Percentiles rank a stretch among this genome's conserved stretches.
phyloP scores from a whole-genome alignment of 2,329 filamentous ascomycete genomes.

The Spiromastix sp. region DNA sequence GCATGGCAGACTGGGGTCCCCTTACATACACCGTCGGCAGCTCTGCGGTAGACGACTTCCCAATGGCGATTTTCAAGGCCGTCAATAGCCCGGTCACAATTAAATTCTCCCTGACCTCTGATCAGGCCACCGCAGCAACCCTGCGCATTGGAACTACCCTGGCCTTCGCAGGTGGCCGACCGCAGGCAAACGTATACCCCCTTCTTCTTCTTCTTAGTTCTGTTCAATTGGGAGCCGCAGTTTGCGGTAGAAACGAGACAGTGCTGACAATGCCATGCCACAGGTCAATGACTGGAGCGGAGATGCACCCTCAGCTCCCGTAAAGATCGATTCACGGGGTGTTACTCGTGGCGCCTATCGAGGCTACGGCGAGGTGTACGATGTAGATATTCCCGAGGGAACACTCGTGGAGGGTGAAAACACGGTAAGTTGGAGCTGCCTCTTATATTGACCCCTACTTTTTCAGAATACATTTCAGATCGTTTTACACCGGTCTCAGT shows the following conservation, averaged over 20 bases:
- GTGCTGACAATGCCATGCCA: no score
- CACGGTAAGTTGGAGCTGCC: constrained; percentile 37
- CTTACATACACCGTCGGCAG: constrained; percentile 52
- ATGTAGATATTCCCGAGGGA: constrained; percentile 49
- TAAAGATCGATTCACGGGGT: constrained; percentile 54
- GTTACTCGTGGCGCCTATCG: constrained; percentile 57
- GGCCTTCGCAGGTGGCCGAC: constrained; percentile 49
- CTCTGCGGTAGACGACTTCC: constrained; percentile 43
- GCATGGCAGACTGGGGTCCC: constrained; percentile 53
- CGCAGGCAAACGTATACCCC: constrained; percentile 34
- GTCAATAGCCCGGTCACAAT: constrained; percentile 53
- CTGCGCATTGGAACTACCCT: constrained; percentile 57
- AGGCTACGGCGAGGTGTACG: constrained; percentile 54
- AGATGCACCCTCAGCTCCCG: constrained; percentile 42
- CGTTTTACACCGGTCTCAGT: no score
- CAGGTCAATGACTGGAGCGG: constrained; percentile 46
- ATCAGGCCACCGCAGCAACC: constrained; percentile 43
- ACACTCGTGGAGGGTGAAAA: constrained; percentile 51
- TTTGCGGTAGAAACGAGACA: no score
- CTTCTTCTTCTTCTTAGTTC: neutral
- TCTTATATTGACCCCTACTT: no score
- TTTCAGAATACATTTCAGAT: no score
- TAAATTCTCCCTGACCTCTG: constrained; percentile 45
- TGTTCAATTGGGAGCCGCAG: no score
- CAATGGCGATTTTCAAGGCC: constrained; percentile 55